phyloP scores from a whole-genome alignment of 129 eudicot genomes.

The Artemisia tridentata region DNA sequence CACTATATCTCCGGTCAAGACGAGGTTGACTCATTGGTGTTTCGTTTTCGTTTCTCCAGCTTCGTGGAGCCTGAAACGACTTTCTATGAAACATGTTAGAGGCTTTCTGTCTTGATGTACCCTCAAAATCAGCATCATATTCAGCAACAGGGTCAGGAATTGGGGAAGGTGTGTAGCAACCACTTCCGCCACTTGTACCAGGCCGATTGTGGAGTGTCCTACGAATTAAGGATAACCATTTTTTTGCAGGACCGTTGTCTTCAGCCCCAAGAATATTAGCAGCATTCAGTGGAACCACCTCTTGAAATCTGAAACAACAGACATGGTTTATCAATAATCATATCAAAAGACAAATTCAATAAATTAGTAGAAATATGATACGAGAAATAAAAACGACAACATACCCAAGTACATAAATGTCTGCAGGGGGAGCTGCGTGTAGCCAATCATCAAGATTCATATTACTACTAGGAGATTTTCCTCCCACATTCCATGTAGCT shows the following conservation, averaged over 20 bases:
- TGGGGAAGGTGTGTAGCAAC: conserved; percentile 81
- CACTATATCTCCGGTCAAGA: conserved; percentile 81
- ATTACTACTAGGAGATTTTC: conserved; percentile 69
- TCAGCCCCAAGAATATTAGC: conserved; percentile 85
- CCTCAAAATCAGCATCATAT: conserved; percentile 85
- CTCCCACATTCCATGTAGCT: conserved; percentile 96
- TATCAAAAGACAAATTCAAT: too few species aligned
- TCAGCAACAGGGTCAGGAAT: conserved; percentile 82
- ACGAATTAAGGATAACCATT: conserved; percentile 67
- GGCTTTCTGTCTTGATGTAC: conserved; percentile 53
- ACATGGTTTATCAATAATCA: not conserved
- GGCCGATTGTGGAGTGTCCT: conserved; percentile 68
- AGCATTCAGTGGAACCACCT: conserved; percentile 88
- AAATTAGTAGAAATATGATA: too few species aligned
- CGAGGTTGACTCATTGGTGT: conserved; percentile 55
- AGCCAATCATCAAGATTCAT: conserved; percentile 92
- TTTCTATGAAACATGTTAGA: conserved; percentile 59
- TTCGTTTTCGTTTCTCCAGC: conserved; percentile 64
- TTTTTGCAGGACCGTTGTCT: conserved; percentile 91
- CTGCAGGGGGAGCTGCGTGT: conserved; percentile 91
- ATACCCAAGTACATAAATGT: conserved; percentile 94
- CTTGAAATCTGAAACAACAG: conserved; percentile 62
- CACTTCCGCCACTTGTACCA: conserved; percentile 61
- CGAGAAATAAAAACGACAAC: not conserved
- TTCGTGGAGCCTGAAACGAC: conserved; percentile 76